Base-by-base conservation (phyloP, 179 eudicot species). In the Beta corolliflora region DNA sequence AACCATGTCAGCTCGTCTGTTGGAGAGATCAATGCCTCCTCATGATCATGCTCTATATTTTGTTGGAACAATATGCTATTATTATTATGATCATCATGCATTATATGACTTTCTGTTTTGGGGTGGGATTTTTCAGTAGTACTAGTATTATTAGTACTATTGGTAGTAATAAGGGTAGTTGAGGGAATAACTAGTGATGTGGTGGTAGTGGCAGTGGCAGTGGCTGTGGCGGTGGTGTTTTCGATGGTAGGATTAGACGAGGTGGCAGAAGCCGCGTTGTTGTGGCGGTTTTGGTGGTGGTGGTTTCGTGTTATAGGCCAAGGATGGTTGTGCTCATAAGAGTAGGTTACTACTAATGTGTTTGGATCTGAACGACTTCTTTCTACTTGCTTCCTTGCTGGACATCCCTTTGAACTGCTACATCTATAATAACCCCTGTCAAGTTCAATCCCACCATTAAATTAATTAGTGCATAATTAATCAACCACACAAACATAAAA, bases 321-420 rank as follows among this genome's bases (percentile, higher is more conserved):
- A 23, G 91, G 80, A 82, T 94, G 98, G 84, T 92, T 94, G 86
- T 94, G 98, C 5, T 94, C 97, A 21, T 87, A 90, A 8, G 97
- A 92, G 84, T 94, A 94, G 5, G 98, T 92, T 65, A 94, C 87
- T 9, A 94, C 84, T 41, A 94, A 83, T 90, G 82, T 89, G 66
- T 65, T 89, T 71, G 98, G 97, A 85, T 92, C 94, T 72, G 79
- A 64, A 23, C 91, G 90, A 79, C 92, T 94, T 77, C 92, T 90
- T 79, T 92, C 97, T 21, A 91, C 97, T 86, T 94, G 97, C 77
- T 93, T 93, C 56, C 93, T 89, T 56, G 97, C 97, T 63, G 97
- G 97, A 78, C 97, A 93, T 4, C 97, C 97, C 80, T 93, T 93
- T 68, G 95, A 91, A 83, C 95, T 93, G 54, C 97, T 93, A 70